Conservation (phyloP, 148 eudicot species). For the Cornus kousa region DNA sequence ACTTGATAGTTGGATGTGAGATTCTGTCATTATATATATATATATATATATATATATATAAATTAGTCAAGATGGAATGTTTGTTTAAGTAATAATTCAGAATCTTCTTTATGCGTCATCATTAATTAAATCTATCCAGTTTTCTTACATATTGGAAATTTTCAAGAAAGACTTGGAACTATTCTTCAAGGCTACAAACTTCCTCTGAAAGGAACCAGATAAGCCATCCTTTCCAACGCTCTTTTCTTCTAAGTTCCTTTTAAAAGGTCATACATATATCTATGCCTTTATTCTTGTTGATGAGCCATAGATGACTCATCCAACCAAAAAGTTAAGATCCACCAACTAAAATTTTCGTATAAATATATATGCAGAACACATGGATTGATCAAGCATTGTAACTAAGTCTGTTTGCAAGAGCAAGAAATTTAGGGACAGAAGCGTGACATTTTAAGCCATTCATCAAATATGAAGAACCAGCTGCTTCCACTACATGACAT, state of each 20-base stretch:
- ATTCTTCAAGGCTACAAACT: neutral
- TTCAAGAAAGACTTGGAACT: neutral
- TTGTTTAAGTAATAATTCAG: no score
- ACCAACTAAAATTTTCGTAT: slow-evolving; percentile 4
- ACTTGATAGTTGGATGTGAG: no score
- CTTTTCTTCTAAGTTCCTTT: neutral
- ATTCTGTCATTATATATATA: no score
- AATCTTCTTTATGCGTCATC: no score
- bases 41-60: no score
- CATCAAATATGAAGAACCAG: slow-evolving; percentile 20
- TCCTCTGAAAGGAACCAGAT: neutral
- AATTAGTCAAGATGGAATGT: no score
- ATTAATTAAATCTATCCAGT: no score
- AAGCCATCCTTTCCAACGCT: neutral
- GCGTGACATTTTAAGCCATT: neutral
- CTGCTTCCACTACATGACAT: slow-evolving; percentile 9
- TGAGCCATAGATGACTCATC: slow-evolving; percentile 22
- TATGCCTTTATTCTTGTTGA: slow-evolving; percentile 4
- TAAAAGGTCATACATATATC: neutral
- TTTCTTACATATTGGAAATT: neutral
- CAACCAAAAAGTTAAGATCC: slow-evolving; percentile 5
- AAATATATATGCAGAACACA: slow-evolving; percentile 4
- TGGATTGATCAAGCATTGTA: neutral
- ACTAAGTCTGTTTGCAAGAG: neutral
- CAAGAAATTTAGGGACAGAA: neutral